A percentile compares a stretch with the other conserved stretches of the same genome.
Evolutionary conservation across 305 asterid genomes (phyloP).

Genomic region (Ajuga reptans): DNA sequence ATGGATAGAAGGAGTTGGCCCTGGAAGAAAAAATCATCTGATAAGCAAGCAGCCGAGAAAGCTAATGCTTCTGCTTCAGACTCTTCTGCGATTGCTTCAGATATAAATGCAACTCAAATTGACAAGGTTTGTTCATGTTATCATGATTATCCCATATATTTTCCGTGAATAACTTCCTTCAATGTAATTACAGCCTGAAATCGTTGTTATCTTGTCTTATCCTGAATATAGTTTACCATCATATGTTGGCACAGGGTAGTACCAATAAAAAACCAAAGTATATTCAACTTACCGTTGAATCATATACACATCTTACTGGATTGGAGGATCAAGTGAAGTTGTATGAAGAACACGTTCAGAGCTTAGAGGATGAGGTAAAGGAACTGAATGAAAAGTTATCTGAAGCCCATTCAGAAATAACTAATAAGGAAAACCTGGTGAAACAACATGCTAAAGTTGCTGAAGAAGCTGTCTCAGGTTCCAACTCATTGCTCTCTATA

Average conservation of each 20-base stretch:
- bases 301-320: slow-evolving; percentile 72
- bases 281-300: slow-evolving; percentile 74
- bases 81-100: slow-evolving; percentile 35
- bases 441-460: slow-evolving; percentile 96
- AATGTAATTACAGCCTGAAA: neutral
- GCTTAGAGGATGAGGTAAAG: slow-evolving; percentile 62
- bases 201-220: neutral
- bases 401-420: slow-evolving; percentile 62
- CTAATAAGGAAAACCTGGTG: slow-evolving; percentile 65
- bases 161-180: neutral
- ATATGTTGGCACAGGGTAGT: slow-evolving; percentile 33
- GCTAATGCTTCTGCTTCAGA: slow-evolving; percentile 23
- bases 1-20: slow-evolving; percentile 93
- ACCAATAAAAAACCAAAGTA: slow-evolving; percentile 49
- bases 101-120: slow-evolving; percentile 32
- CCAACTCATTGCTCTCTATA: neutral
- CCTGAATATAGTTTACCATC: neutral
- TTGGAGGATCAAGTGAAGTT: slow-evolving; percentile 76
- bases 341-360: slow-evolving; percentile 42
- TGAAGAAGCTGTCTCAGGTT: slow-evolving; percentile 97
- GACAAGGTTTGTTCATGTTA: slow-evolving; percentile 42
- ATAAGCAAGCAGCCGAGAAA: slow-evolving; percentile 47
- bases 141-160: slow-evolving; percentile 1
- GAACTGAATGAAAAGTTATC: slow-evolving; percentile 68
- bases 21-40: slow-evolving; percentile 88